A percentile compares a stretch with the other conserved stretches of the same genome.
Conservation (phyloP, 2,329 filamentous ascomycete species). For the Microcyclosporella mali region DNA sequence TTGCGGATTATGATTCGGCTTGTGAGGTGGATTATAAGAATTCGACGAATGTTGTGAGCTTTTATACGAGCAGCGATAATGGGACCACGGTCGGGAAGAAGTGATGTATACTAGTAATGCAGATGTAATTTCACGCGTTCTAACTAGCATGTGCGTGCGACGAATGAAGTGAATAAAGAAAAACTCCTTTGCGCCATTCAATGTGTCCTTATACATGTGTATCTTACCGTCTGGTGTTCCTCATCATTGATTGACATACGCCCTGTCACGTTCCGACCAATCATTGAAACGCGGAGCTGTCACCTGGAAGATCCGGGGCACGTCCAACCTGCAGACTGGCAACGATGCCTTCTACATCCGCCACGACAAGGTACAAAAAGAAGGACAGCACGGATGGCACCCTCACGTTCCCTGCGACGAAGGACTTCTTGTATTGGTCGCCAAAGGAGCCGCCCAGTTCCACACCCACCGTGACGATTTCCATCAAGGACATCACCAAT, state of each 20-base stretch:
- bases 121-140: neutral
- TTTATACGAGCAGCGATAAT: slow-evolving; percentile 21
- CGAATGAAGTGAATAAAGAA: neutral
- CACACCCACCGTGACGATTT: slow-evolving; percentile 61
- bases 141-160: neutral
- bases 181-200: too few relatives aligned
- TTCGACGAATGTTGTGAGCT: slow-evolving; percentile 35
- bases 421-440: slow-evolving; percentile 73
- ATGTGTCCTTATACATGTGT: too few relatives aligned
- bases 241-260: too few relatives aligned
- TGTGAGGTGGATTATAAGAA: slow-evolving; percentile 41
- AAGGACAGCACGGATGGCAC: slow-evolving; percentile 87
- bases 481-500: slow-evolving; percentile 75
- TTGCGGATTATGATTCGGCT: slow-evolving; percentile 39
- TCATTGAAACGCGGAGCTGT: too few relatives aligned
- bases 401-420: slow-evolving; percentile 67
- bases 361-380: slow-evolving; percentile 82
- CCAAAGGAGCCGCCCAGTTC: slow-evolving; percentile 53
- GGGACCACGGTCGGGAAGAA: slow-evolving; percentile 19
- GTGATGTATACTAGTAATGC: neutral
- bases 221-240: too few relatives aligned
- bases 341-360: slow-evolving; percentile 40
- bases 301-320: too few relatives aligned
- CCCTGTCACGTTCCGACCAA: too few relatives aligned
- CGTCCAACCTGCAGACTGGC: neutral